Evolutionary conservation across 2,329 filamentous ascomycete genomes (phyloP), one percentile per base, ranked within the genome.

Genomic region (Scolecobasidium constrictum): DNA sequence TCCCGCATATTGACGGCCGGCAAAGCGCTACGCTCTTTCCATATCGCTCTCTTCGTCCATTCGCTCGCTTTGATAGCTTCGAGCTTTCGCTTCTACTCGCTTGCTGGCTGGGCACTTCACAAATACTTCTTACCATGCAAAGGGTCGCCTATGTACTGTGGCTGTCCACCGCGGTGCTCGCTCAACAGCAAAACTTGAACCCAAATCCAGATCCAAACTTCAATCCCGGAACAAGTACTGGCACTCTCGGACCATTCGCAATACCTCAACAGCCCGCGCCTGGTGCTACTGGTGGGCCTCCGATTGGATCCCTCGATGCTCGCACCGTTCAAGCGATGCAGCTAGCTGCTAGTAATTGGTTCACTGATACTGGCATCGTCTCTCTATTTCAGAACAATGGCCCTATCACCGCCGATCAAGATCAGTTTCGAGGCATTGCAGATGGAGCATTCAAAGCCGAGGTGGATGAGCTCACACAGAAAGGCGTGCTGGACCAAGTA

Each of bases 381-480:
- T 60, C 58, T 44, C 55, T 55, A 51, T 62, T 62, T 52, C 48
- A 58, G 36, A 57, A 61, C 52, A 56, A 48, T 3, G 59, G 58
- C 28, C 44, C 47, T 13, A 51, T 42, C 49, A 59, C 59, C 43
- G 50, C 52, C 48, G 60, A 60, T 50, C 55, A 58, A 38, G 51
- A 50, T 12, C 49, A 50, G 5, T 62, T 62, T 53, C 60, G 58
- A 50, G 53, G 56, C 39, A 57, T 57, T 35, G 59, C 59, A 22
- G 52, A 53, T 6, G 58, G 59, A 12, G 59, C 59, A 13, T 59
- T 52, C 52, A 59, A 60, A 44, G 59, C 59, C 35, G 59, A 62
- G 46, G 57, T 60, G 16, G 59, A 62, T 37, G 59, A 62, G 47
- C 55, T 62, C 37, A 58, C 50, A 44, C 58, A 61, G 48, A 63